Evolutionary conservation across 805 yeast genomes (phyloP).

Genomic region (Ogataea naganishii): DNA sequence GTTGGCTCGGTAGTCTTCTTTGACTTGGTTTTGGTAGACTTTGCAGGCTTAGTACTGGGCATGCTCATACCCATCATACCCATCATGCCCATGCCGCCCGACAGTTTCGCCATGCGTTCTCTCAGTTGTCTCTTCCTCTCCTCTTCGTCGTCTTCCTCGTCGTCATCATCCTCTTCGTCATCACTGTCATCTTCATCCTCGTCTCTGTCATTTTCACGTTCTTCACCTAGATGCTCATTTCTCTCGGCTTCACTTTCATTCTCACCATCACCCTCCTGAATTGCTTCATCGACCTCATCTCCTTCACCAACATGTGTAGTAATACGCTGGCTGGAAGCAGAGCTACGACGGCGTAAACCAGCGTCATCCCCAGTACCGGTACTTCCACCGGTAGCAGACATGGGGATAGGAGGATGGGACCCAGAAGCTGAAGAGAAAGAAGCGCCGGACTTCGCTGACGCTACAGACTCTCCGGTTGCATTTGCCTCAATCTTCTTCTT

Average conservation of each 20-base stretch:
- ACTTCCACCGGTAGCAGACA: conserved; percentile 9
- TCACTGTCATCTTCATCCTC: conserved; percentile 37
- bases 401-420: conserved; percentile 1
- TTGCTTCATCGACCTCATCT: conserved; percentile 9
- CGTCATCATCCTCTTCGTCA: conserved; percentile 42
- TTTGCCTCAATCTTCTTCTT: conserved; percentile 20
- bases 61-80: conserved; percentile 55
- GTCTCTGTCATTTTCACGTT: conserved; percentile 23
- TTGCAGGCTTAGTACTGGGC: conserved; percentile 9
- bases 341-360: neutral
- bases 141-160: conserved; percentile 69
- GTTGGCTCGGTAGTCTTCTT: conserved; percentile 12
- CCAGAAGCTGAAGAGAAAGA: conserved; percentile 1
- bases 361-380: neutral
- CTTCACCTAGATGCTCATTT: conserved; percentile 20
- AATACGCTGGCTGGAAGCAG: neutral
- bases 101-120: conserved; percentile 92
- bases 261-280: conserved; percentile 13
- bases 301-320: neutral
- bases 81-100: conserved; percentile 78
- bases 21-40: conserved; percentile 17
- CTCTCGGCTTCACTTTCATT: conserved; percentile 15
- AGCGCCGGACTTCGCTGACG: conserved; percentile 4
- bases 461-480: conserved; percentile 5
- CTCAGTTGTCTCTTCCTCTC: conserved; percentile 67